A percentile compares a stretch with the other conserved stretches of the same genome.
phyloP scores from a whole-genome alignment of 176 grass and related monocot genomes.

The Ampelocalamus luodianensis region DNA sequence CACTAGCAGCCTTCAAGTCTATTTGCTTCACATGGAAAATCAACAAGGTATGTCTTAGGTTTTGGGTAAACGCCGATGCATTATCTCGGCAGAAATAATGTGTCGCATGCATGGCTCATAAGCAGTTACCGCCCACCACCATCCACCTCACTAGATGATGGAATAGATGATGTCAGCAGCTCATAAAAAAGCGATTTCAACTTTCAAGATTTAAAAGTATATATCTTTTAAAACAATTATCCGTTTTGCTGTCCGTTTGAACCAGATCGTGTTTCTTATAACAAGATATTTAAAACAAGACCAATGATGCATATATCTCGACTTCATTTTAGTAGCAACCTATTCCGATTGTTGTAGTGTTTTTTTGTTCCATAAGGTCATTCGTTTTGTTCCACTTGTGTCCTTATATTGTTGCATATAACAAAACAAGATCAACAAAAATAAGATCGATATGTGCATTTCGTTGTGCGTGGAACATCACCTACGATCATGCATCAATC shows the following conservation, averaged over 20 bases:
- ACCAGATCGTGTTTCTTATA: too few relatives aligned
- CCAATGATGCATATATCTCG: neutral
- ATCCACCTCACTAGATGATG: neutral
- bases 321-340: neutral
- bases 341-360: too few relatives aligned
- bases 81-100: constrained; percentile 14
- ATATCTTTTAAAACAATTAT: neutral
- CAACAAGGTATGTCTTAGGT: constrained; percentile 77
- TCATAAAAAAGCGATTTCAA: neutral
- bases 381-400: neutral
- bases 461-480: neutral
- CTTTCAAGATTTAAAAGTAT: neutral
- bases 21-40: constrained; percentile 78
- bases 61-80: constrained; percentile 21
- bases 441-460: neutral
- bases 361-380: neutral
- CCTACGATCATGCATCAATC: neutral
- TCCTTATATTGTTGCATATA: neutral
- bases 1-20: constrained; percentile 72
- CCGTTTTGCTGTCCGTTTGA: neutral
- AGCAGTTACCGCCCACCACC: neutral
- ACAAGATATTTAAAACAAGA: neutral
- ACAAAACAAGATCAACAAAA: neutral
- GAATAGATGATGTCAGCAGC: neutral
- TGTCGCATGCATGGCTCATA: neutral